Evolutionary conservation across 352 stramenopile species (phyloP), one percentile per base, ranked within the genome.

Genomic region (Globisporangium mamillatum): DNA sequence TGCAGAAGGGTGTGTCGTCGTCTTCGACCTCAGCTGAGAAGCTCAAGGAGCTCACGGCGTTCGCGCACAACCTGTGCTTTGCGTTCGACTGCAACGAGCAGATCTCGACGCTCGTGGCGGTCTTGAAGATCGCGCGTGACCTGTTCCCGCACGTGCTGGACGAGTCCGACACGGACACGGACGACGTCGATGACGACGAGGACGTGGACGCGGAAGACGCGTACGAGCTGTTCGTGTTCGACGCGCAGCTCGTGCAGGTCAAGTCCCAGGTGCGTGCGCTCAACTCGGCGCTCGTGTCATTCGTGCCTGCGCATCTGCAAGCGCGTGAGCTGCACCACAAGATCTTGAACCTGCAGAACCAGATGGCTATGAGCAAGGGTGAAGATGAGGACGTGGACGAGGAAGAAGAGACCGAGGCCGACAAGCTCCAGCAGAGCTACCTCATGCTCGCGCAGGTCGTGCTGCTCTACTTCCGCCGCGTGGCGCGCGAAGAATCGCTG

Each of bases 391-490:
- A 58, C 24, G 8, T 36, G 12, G 68, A 71, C 0, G 74, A 81
- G 3, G 79, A 81, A 27, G 68, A 85, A 5, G 70, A 82, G 7
- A 75, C 83, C 9, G 73, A 82, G 1, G 68, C 50, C 3, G 76
- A 91, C 29, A 55, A 67, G 29, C 81, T 96, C 60, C 85, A 96
- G 68, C 81, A 91, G 60, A 80, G 83, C 46, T 96, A 95, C 55
- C 62, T 96, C 54, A 76, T 93, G 73, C 77, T 96, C 18, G 84
- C 87, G 16, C 86, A 96, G 53, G 73, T 87, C 2, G 82, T 93
- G 41, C 74, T 96, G 24, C 64, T 96, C 32, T 94, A 93, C 79
- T 93, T 94, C 67, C 84, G 86, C 44, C 86, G 84, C 20, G 82
- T 94, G 22, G 79, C 83, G n/a, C 80, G 72, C 12, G 78, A 95